A percentile compares a stretch with the other conserved stretches of the same genome.
These are phyloP conservation scores for Nicotiana obtusifolia DNA, from an alignment of 257 asterid species.

Conservation along the genomic window DNA sequence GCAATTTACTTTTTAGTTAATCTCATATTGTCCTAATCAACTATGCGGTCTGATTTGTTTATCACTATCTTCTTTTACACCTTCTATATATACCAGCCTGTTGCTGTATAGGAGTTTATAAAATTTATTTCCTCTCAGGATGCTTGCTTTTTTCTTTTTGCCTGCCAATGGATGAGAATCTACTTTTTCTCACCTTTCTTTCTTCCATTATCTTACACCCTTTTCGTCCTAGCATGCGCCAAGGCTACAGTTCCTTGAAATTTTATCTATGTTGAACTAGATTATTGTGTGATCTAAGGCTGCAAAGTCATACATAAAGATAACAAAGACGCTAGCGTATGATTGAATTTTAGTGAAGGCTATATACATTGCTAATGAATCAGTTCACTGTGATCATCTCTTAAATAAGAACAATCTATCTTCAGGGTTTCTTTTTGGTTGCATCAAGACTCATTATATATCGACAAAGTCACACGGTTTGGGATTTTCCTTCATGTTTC, in stretches of 20 bases:
- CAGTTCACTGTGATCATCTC: not conserved
- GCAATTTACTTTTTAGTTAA: not conserved
- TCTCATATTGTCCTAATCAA: not conserved
- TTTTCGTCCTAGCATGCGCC: no score
- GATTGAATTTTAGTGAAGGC: not conserved
- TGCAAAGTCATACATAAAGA: not conserved
- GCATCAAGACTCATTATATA: not conserved
- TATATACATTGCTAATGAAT: not conserved
- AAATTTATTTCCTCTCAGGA: no score
- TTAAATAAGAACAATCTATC: not conserved
- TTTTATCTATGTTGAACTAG: not conserved
- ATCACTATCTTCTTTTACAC: no score
- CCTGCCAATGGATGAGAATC: no score
- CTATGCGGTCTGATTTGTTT: no score
- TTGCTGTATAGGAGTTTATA: no score
- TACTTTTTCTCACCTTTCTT: no score
- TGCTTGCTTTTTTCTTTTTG: no score
- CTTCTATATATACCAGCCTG: no score
- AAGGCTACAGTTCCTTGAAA: no score
- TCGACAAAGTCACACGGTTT: not conserved
- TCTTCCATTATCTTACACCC: no score
- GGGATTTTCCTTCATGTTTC: not conserved
- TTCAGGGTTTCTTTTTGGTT: not conserved
- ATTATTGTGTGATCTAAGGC: not conserved
- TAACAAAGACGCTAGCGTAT: not conserved